Evolutionary conservation across 768 basidiomycete genomes (phyloP).

Genomic region (Lactifluus hygrophoroides): DNA sequence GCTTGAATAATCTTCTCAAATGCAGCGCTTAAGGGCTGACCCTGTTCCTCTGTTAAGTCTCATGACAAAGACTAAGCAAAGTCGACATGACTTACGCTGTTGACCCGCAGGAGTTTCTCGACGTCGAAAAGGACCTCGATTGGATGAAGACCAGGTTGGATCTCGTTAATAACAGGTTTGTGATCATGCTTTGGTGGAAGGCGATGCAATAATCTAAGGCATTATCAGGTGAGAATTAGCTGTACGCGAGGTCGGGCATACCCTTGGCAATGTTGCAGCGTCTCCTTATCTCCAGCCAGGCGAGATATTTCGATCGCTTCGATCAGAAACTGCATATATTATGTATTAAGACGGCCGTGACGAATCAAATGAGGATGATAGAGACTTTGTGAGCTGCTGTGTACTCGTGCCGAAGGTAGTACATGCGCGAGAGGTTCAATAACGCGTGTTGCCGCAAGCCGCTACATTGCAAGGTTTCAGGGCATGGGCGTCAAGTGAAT

Average conservation of each 20-base stretch:
- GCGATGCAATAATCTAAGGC: conserved; percentile 58
- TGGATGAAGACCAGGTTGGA: conserved; percentile 69
- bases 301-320: conserved; percentile 78
- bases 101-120: conserved; percentile 61
- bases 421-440: conserved; percentile 68
- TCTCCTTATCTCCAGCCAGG: conserved; percentile 58
- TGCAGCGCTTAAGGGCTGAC: conserved; percentile 31
- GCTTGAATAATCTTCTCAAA: conserved; percentile 65
- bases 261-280: conserved; percentile 77
- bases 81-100: conserved; percentile 38
- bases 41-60: neutral
- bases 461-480: conserved; percentile 30
- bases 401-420: conserved; percentile 62
- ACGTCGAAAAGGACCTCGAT: conserved; percentile 71
- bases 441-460: conserved; percentile 75
- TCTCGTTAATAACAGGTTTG: conserved; percentile 54
- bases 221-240: neutral
- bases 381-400: conserved; percentile 59
- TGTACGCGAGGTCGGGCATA: conserved; percentile 23
- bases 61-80: neutral
- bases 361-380: neutral
- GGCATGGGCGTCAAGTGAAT: neutral
- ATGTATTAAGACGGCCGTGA: neutral
- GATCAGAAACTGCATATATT: conserved; percentile 44
- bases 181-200: conserved; percentile 44